These are phyloP conservation scores for Auricularia sp. DNA, from an alignment of 768 basidiomycete genomes.

Conservation along the genomic window DNA sequence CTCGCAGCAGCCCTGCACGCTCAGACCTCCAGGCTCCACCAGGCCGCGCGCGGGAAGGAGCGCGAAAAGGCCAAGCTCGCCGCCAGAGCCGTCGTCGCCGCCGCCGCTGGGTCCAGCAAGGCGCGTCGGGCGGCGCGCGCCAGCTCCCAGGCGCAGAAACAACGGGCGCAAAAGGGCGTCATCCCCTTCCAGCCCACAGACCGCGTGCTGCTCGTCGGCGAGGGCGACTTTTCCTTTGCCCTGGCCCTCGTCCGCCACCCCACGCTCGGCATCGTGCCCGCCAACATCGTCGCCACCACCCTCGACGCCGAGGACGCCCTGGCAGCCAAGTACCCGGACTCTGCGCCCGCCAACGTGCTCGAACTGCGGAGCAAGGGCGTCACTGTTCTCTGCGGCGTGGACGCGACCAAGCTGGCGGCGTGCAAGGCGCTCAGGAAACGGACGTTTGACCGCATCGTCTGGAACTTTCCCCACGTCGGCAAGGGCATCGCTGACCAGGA, in stretches of 20 bases:
- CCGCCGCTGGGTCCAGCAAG: neutral
- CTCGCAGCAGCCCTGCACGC: neutral
- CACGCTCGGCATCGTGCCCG: slow-evolving; percentile 43
- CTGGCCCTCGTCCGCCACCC: slow-evolving; percentile 54
- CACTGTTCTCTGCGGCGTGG: slow-evolving; percentile 68
- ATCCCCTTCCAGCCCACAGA: slow-evolving; percentile 14
- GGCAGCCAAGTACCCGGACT: slow-evolving; percentile 72
- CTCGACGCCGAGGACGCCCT: slow-evolving; percentile 74
- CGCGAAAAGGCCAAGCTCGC: neutral
- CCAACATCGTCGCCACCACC: slow-evolving; percentile 74
- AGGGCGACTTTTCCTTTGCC: slow-evolving; percentile 93
- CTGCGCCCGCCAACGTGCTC: slow-evolving; percentile 47
- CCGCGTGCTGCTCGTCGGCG: slow-evolving; percentile 57
- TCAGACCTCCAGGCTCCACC: neutral
- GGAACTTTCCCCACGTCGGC: slow-evolving; percentile 96
- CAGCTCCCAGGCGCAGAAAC: neutral
- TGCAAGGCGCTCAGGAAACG: slow-evolving; percentile 44
- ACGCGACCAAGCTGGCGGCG: slow-evolving; percentile 71
- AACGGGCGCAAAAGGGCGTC: neutral
- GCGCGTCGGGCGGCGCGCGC: neutral
- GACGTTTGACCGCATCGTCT: slow-evolving; percentile 72
- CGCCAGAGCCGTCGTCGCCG: neutral
- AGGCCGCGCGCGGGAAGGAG: neutral
- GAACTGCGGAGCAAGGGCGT: slow-evolving; percentile 50
- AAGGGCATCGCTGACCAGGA: slow-evolving; percentile 90